Base-by-base conservation (phyloP, 2,329 filamentous ascomycete species). In the Aspergillus tamarii region DNA sequence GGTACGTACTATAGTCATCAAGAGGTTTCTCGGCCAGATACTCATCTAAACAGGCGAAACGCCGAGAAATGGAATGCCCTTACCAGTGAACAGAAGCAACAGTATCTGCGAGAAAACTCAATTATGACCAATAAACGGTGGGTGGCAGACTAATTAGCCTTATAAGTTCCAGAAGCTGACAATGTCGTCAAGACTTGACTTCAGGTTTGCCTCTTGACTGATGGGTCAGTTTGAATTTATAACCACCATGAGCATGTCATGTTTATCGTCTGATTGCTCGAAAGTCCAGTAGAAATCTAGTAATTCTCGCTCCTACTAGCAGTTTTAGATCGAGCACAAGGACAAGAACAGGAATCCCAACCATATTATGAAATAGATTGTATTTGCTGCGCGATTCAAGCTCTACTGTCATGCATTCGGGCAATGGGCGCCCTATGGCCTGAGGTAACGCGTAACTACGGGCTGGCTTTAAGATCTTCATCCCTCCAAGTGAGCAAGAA, bases 401-500 rank as follows among this genome's bases (percentile, higher is more conserved):
- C 4, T 5, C 26, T 26, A 26, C 26, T 26, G 26, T 26, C 26
- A 26, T 26, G 26, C 1, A 26, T 26, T 26, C 26, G 2, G 26
- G 26, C 26, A 26, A 26, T 26, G 26, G 26, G 26, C 2, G 26
- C 26, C 26, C 5, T 26, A 4, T 26, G 4, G 26, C 26, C 26
- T 26, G 26, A 26, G 26, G 26, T 26, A 26, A 26, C 26, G 5
- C 26, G 26, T 26, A 26, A 26, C 26, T 26, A 26, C 26, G 26
- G 26, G 26, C 26, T 26, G 2, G 26, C 26, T 26, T 26, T 26
- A 4, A 2, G 26, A 26, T 26, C 4, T 26, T 26, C 26, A 26
- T 26, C n/a, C 30, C 7, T 16, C 76, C 75, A 34, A 78, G 73
- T 6, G 68, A 74, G 45, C 76, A 79, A 78, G 46, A 77, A 71